Base-by-base conservation (phyloP, 1,139 yeast genomes). In the Yamadazyma blattariae region DNA sequence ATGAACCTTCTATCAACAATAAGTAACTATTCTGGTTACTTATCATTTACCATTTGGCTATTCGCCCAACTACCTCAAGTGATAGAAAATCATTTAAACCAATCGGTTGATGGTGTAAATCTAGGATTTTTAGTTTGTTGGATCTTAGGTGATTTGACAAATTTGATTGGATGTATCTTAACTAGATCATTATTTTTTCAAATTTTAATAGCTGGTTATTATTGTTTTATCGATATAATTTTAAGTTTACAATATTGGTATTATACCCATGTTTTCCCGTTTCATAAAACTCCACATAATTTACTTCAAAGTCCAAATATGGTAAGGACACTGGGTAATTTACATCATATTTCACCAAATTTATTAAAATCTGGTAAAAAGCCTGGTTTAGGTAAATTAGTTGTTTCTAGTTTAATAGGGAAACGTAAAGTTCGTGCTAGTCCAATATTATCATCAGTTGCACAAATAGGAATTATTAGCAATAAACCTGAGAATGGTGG, bases 61-160 rank as follows among this genome's bases (percentile, higher is more conserved):
- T 79, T 88, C 47, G 95, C 96, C 1, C 90, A 86, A 55, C 59
- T 87, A 13, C 96, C 96, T 0, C 97, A 89, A 55, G 79, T 87
- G 26, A 61, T 82, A 35, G 80, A 81, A 51, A 89, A 89, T 49
- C 83, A 85, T 57, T 61, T 68, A 17, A 78, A 75, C 52, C 77
- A 82, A 50, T 81, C 92, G 0, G 95, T 89, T 1, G 89, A 79
- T 14, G 96, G 96, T 1, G 67, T 89, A 9, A 83, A 94, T n/a
- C 69, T 82, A 15, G 70, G 73, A 12, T 86, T 89, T 47, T 65
- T 89, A 7, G 44, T 71, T 7, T 77, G 80, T 35, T 87, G 96
- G 95, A 70, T 86, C 37, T 53, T 76, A 27, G 97, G 96, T 6
- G 97, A 90, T 55, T 59, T 82, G n/a, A 71, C 90, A 3, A 83